These are phyloP conservation scores for Eimeria necatrix DNA, from an alignment of 169 alveolate species.

Conservation along the genomic window DNA sequence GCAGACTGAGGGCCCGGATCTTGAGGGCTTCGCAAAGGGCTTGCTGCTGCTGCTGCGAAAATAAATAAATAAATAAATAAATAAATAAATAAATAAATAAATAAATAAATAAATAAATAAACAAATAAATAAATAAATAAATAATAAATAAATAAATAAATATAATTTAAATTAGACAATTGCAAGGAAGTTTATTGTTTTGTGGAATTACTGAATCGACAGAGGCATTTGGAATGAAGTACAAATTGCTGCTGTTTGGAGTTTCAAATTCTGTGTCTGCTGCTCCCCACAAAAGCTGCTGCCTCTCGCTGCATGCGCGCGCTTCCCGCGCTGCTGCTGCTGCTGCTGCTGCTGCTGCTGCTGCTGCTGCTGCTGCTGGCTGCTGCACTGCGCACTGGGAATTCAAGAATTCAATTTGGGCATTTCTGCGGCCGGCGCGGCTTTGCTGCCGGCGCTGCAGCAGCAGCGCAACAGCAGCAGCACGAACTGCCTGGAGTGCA, in stretches of 20 bases:
- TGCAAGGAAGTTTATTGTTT: neutral
- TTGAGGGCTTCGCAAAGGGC: neutral
- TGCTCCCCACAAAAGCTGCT: no score
- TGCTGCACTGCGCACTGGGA: neutral
- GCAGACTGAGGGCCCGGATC: slow-evolving; percentile 10
- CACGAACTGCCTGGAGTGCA: neutral
- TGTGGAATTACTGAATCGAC: neutral
- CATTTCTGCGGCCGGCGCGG: no score
- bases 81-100: no score
- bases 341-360: neutral
- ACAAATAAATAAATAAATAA: no score
- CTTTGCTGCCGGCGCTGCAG: neutral
- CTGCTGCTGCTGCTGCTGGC: neutral
- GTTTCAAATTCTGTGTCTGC: no score
- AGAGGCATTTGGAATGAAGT: neutral
- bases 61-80: no score
- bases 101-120: no score
- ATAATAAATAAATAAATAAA: neutral
- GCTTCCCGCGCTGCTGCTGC: no score
- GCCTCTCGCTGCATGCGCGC: no score
- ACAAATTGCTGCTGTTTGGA: no score
- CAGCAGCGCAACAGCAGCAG: slow-evolving; percentile 11
- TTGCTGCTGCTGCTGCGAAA: slow-evolving; percentile 5
- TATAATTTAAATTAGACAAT: neutral
- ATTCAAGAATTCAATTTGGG: no score